Evolutionary conservation across 2,329 filamentous ascomycete species (phyloP), one percentile per base, ranked within the genome.

Genomic region (Cladosporium oxysporum): DNA sequence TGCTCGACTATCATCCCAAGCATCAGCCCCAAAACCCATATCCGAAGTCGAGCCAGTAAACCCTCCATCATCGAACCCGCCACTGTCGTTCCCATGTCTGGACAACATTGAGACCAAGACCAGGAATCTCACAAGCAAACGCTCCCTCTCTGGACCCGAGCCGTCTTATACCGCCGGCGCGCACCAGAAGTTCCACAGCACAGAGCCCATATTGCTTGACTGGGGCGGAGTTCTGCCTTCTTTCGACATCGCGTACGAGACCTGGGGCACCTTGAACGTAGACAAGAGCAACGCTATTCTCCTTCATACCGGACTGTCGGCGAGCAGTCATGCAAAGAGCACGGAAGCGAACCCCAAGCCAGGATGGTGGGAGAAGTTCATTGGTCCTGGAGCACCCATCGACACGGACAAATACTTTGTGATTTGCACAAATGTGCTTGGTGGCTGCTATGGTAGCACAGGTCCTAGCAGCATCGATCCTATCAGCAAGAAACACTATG

Each of bases 361-460:
- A 0, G 95, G 95, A 3, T 99, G 95, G 95, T 99, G 95, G 95
- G 95, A 99, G 80, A 94, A 91, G 78, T 99, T 99, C 77, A 98
- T 99, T 74, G 95, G 95, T 0, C 91, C 93, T 0, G 92, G 91
- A 0, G 85, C 85, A 23, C 91, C 92, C 12, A 81, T 99, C 11
- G 92, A 99, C 77, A 99, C 95, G 1, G 82, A 94, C 78, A 94
- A 92, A 76, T 96, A 96, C 82, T 92, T 93, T 75, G 82, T 99
- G 67, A 92, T 99, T 68, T 99, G 95, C 81, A 98, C 95, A 11
- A 99, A 99, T 76, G 93, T 98, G 57, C 85, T 99, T 41, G 95
- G 95, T 61, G 93, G 95, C 6, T 99, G 95, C 79, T 98, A 95
- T 78, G 95, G 95, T 37, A 97, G 92, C 41, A 99, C 95, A 0